Evolutionary conservation across 2,329 filamentous ascomycete genomes (phyloP), one percentile per base, ranked within the genome.

Genomic region (Pyricularia sp.): DNA sequence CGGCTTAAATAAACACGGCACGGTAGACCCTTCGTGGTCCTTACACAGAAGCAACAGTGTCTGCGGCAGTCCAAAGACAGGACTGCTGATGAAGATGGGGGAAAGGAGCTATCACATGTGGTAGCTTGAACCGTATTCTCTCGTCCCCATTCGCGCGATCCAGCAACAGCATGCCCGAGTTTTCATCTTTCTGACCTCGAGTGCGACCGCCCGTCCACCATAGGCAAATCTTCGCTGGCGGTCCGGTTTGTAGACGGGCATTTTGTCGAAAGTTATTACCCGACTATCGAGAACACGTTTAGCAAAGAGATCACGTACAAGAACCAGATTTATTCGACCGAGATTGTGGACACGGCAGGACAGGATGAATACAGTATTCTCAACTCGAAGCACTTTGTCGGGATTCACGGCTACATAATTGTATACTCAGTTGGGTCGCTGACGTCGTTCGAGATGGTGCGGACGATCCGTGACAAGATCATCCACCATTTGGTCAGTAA

Each of bases 361-460:
- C 93, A 96, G 88, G 94, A 99, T 81, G 94, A 99, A 78, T 99
- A 99, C 81, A 96, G 91, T 74, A 97, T 97, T 69, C 82, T 99
- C 67, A 97, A 97, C 78, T 96, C 91, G 68, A 97, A 97, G 80
- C 93, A 97, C 75, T 97, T 97, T 73, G 97, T 99, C 75, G 94
- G 94, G 68, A 97, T 97, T 70, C 94, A 99, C 79, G 94, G 94
- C 65, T 99, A 97, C 77, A 92, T 99, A 84, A 88, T 99, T 67
- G 93, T 97, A 62, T 99, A 99, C 78, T 96, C 93, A n/a, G 93
- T 99, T 62, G 90, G 90, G 26, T 96, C 91, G 62, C 87, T 91
- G 72, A 90, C 94, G 71, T 96, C 92, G 10, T 97, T 97, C 73
- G 94, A 99, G 75, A 99, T 97, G 93, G 89, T 96, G 63, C 87